These are phyloP conservation scores for Sarcomyxa edulis DNA, from an alignment of 768 basidiomycete species.

Conservation along the genomic window DNA sequence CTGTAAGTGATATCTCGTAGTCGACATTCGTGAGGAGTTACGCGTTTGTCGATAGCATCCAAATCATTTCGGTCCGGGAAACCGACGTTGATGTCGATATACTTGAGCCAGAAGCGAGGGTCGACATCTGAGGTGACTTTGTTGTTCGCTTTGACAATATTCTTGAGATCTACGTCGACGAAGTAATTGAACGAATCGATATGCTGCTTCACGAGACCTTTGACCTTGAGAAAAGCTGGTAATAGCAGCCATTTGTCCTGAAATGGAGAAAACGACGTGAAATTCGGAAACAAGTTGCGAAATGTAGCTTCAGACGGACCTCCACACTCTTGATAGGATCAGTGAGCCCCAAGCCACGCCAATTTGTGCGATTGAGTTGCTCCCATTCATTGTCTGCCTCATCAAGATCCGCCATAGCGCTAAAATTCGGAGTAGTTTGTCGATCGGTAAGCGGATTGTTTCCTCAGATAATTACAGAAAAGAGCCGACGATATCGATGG, in stretches of 20 bases:
- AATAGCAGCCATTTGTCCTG: slow-evolving; percentile 99
- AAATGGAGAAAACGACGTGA: slow-evolving; percentile 7
- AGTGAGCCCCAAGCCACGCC: slow-evolving; percentile 75
- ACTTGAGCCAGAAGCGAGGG: slow-evolving; percentile 94
- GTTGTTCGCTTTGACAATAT: slow-evolving; percentile 90
- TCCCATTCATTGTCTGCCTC: slow-evolving; percentile 52
- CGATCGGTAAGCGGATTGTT: too few relatives aligned
- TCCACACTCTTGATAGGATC: slow-evolving; percentile 90
- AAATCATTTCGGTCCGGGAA: slow-evolving; percentile 87
- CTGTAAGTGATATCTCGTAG: slow-evolving; percentile 93
- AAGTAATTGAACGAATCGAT: slow-evolving; percentile 99
- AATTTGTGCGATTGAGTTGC: slow-evolving; percentile 46
- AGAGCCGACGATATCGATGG: too few relatives aligned
- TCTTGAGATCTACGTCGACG: slow-evolving; percentile 94
- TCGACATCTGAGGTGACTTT: slow-evolving; percentile 96
- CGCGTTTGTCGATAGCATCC: slow-evolving; percentile 68
- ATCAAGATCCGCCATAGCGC: slow-evolving; percentile 3
- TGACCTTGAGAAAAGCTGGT: slow-evolving; percentile 94
- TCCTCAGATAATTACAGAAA: too few relatives aligned
- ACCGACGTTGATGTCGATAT: slow-evolving; percentile 91
- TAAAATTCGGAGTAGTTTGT: too few relatives aligned
- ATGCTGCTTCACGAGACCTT: slow-evolving; percentile 98
- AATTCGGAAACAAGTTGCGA: background rate
- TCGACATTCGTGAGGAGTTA: slow-evolving; percentile 97
- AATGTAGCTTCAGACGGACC: slow-evolving; percentile 42